A percentile compares a stretch with the other conserved stretches of the same genome.
phyloP scores from a whole-genome alignment of 306 rosid genomes.

The Phaseolus lunatus region DNA sequence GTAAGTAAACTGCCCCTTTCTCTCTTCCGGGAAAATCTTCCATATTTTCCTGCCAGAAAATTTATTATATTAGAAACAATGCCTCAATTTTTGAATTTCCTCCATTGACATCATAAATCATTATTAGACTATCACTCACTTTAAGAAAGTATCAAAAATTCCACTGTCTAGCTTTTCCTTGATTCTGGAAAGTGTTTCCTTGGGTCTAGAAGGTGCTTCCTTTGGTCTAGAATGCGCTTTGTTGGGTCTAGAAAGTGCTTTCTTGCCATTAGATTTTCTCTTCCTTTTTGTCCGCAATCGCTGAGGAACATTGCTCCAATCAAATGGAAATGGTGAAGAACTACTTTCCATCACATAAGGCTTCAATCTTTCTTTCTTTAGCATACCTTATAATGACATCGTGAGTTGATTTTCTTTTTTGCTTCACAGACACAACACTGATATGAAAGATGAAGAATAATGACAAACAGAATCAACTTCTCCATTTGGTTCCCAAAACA shows the following conservation, averaged over 20 bases:
- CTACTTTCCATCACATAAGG: background rate
- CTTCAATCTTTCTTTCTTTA: constrained; percentile 32
- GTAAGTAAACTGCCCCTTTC: constrained; percentile 57
- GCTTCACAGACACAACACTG: constrained; percentile 19
- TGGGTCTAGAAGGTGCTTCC: background rate
- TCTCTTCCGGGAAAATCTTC: constrained; percentile 67
- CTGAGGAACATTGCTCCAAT: constrained; percentile 41
- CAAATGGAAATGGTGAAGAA: constrained; percentile 5
- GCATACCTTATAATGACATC: too few relatives aligned
- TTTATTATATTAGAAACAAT: constrained; percentile 31
- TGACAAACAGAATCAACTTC: constrained; percentile 37
- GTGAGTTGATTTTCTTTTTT: constrained; percentile 17
- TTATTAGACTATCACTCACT: constrained; percentile 57
- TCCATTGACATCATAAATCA: constrained; percentile 16
- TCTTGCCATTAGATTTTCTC: constrained; percentile 39
- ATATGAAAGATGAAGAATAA: constrained; percentile 47
- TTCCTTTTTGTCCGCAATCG: constrained; percentile 47
- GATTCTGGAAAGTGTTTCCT: background rate
- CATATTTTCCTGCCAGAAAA: constrained; percentile 68
- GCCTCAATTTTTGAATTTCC: background rate
- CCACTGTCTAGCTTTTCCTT: constrained; percentile 56
- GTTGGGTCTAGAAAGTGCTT: background rate
- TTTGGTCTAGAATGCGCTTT: constrained; percentile 31
- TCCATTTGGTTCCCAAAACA: constrained; percentile 2
- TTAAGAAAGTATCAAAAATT: constrained; percentile 57